These are phyloP conservation scores for Physcomitrellopsis africana DNA, from an alignment of 225 moss, liverwort and hornwort species.

Conservation along the genomic window DNA sequence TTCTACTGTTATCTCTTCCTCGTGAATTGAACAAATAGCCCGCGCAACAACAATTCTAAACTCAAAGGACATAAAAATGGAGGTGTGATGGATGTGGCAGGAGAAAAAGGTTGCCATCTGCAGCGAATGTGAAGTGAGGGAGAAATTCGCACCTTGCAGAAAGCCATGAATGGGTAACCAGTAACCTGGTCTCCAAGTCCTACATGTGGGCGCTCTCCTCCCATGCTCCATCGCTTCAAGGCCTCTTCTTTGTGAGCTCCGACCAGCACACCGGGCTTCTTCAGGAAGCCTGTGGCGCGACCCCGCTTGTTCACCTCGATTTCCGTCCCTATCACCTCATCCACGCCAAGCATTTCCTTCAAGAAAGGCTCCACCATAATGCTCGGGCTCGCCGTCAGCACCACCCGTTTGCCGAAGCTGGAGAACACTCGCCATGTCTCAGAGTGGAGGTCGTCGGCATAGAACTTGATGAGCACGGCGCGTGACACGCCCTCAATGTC, in stretches of 20 bases:
- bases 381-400: constrained; percentile 83
- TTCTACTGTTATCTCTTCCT: no score
- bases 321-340: constrained; percentile 87
- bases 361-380: constrained; percentile 90
- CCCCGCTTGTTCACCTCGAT: constrained; percentile 62
- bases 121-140: neutral
- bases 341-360: constrained; percentile 75
- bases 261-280: constrained; percentile 68
- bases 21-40: no score
- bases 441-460: constrained; percentile 75
- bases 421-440: constrained; percentile 75
- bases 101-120: no score
- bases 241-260: constrained; percentile 58
- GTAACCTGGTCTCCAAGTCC: constrained; percentile 60
- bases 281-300: constrained; percentile 70
- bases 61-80: no score
- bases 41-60: no score
- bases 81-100: no score
- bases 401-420: constrained; percentile 65
- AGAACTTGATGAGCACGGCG: constrained; percentile 86
- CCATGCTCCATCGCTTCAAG: constrained; percentile 44
- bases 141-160: constrained; percentile 50
- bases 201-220: constrained; percentile 42
- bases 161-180: constrained; percentile 66
- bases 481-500: constrained; percentile 72